Conservation (phyloP, 2,329 filamentous ascomycete genomes). For the Helminthosporium solani region DNA sequence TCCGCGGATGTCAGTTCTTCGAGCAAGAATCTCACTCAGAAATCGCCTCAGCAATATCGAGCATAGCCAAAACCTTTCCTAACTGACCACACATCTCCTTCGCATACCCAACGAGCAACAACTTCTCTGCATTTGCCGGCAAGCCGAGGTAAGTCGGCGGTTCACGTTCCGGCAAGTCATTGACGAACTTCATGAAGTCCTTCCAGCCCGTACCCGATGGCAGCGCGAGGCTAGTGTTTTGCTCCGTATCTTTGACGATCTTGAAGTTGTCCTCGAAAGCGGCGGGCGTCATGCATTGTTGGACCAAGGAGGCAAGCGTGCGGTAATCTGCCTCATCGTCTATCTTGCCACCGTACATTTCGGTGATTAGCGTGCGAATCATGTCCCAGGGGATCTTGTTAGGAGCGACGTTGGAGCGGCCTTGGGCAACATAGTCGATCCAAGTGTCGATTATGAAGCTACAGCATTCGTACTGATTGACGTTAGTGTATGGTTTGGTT, state of each 20-base stretch:
- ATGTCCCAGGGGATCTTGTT: slow-evolving; percentile 96
- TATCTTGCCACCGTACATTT: slow-evolving; percentile 98
- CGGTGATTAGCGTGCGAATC: slow-evolving; percentile 83
- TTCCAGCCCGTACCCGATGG: slow-evolving; percentile 78
- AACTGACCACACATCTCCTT: slow-evolving; percentile 81
- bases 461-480: slow-evolving; percentile 84
- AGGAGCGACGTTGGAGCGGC: slow-evolving; percentile 88
- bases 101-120: slow-evolving; percentile 85
- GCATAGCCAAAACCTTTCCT: slow-evolving; percentile 77
- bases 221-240: slow-evolving; percentile 66
- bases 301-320: slow-evolving; percentile 71
- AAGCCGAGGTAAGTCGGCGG: slow-evolving; percentile 93
- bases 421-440: slow-evolving; percentile 79
- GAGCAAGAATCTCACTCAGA: neutral
- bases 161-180: slow-evolving; percentile 87
- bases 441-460: slow-evolving; percentile 94
- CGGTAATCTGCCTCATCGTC: slow-evolving; percentile 85
- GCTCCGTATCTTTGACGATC: slow-evolving; percentile 64
- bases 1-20: too few relatives aligned
- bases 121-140: slow-evolving; percentile 93
- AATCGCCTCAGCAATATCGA: slow-evolving; percentile 73
- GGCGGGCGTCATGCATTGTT: slow-evolving; percentile 75
- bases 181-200: slow-evolving; percentile 90
- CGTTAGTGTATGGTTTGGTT: slow-evolving; percentile 32
- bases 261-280: slow-evolving; percentile 93